A percentile compares a stretch with the other conserved stretches of the same genome.
These are phyloP conservation scores for Tilletia walkeri DNA, from an alignment of 1,284 basidiomycete genomes.

Conservation along the genomic window DNA sequence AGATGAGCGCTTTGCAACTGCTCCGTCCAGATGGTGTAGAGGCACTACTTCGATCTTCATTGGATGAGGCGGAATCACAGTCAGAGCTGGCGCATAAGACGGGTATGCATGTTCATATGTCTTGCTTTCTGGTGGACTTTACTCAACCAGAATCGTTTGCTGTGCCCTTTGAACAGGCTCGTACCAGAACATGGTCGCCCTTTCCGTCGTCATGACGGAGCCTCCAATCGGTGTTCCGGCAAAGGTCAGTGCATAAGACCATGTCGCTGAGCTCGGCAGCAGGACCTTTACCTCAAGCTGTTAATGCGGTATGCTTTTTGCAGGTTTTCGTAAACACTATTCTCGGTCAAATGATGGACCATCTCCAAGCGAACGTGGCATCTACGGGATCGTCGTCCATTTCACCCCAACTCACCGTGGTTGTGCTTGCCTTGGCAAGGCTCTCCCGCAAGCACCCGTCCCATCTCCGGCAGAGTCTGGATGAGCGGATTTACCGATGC, in stretches of 20 bases:
- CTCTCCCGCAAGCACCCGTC: slow-evolving; percentile 12
- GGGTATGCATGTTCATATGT: background rate
- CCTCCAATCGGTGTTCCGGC: slow-evolving; percentile 5
- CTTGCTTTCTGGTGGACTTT: background rate
- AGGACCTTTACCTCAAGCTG: background rate
- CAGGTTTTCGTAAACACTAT: background rate
- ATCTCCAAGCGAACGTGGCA: background rate
- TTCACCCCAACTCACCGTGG: background rate
- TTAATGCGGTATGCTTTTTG: background rate
- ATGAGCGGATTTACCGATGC: background rate
- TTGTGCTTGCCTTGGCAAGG: slow-evolving; percentile 20
- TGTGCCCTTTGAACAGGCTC: background rate
- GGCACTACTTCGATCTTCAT: slow-evolving; percentile 34
- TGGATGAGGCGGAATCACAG: slow-evolving; percentile 25
- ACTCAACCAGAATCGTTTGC: background rate
- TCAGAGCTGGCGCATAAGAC: slow-evolving; percentile 17
- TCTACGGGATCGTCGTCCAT: background rate
- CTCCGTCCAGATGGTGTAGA: slow-evolving; percentile 48
- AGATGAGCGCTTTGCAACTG: slow-evolving; percentile 45
- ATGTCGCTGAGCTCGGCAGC: background rate
- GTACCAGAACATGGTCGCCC: background rate
- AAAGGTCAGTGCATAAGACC: background rate
- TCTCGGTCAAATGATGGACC: background rate
- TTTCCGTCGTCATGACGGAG: background rate
- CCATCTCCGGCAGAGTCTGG: background rate